Evolutionary conservation across 768 basidiomycete species (phyloP).

Genomic region (Naganishia onofrii): DNA sequence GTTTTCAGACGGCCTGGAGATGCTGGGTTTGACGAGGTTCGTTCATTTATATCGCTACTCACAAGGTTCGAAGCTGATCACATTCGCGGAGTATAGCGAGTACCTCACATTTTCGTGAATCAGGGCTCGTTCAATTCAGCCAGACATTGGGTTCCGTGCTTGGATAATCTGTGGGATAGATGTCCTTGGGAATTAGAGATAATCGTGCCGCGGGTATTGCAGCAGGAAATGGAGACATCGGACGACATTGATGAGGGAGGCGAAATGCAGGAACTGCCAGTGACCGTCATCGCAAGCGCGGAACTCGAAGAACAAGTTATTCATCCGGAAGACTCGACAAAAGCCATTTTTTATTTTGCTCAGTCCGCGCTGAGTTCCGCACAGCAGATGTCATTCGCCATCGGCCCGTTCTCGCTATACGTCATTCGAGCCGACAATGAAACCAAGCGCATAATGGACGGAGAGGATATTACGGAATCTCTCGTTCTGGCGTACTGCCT

Average conservation of each 20-base stretch:
- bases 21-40: slow-evolving; percentile 39
- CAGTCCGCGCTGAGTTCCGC: slow-evolving; percentile 82
- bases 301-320: slow-evolving; percentile 94
- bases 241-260: slow-evolving; percentile 39
- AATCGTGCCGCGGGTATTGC: slow-evolving; percentile 65
- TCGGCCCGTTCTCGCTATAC: slow-evolving; percentile 84
- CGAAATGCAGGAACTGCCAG: slow-evolving; percentile 57
- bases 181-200: slow-evolving; percentile 99
- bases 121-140: slow-evolving; percentile 84
- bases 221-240: slow-evolving; percentile 53
- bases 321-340: slow-evolving; percentile 88
- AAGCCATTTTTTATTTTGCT: slow-evolving; percentile 89
- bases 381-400: slow-evolving; percentile 95
- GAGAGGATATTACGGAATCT: slow-evolving; percentile 37
- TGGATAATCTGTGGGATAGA: slow-evolving; percentile 91
- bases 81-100: slow-evolving; percentile 59
- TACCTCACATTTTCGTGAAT: slow-evolving; percentile 88
- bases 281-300: slow-evolving; percentile 88
- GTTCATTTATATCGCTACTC: slow-evolving; percentile 29
- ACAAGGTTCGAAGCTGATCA: background rate
- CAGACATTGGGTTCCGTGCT: slow-evolving; percentile 97
- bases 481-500: slow-evolving; percentile 86
- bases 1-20: slow-evolving; percentile 42
- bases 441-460: slow-evolving; percentile 61
- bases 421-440: slow-evolving; percentile 66